Evolutionary conservation across 192 early-diverging fungal genomes (phyloP), one percentile per base, ranked within the genome.

Genomic region (Backusella morwellensis): DNA sequence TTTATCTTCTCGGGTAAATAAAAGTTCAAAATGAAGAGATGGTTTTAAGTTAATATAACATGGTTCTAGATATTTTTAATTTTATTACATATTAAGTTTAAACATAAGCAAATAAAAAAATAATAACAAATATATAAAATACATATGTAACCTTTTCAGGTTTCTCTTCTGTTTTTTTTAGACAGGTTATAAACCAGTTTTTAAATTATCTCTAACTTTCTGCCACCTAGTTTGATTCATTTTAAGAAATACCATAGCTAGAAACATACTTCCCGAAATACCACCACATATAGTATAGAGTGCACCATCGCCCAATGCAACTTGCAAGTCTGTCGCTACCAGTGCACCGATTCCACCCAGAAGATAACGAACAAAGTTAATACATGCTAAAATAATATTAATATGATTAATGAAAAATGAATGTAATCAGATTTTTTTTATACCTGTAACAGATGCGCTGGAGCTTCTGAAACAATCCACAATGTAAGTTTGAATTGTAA

Each of bases 371-470:
- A 50, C 47, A 6, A 50, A 50, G 19, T 50, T 50, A 50, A 50
- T 50, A 50, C 47, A 50, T 50, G 47, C 47, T 50, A 50, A n/a
- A 40, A 52, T 15, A 52, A 59, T 52, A 52, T 4, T 52, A 59
- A 59, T 12, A 23, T 2, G 6, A 14, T 23, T 59, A 59, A 11
- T n/a, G 42, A 54, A 54, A 54, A 54, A 54, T 54, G 1, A 9
- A 54, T 21, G 9, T 56, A 40, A 9, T 23, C 4, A 50, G 15
- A 50, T 50, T 19, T 56, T 56, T 56, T 12, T 68, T 17, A 72
- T 71, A 78, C 77, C 77, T 66, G 73, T 83, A 4, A 75, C 82
- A 29, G 82, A 83, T n/a, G 82, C 79, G 32, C 78, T 52, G 7
- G 56, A 47, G 0, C 59, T 47, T 19, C 70, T 35, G 56, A 80